Base-by-base conservation (phyloP, 805 yeast species). In the Yamadazyma ubonensis region DNA sequence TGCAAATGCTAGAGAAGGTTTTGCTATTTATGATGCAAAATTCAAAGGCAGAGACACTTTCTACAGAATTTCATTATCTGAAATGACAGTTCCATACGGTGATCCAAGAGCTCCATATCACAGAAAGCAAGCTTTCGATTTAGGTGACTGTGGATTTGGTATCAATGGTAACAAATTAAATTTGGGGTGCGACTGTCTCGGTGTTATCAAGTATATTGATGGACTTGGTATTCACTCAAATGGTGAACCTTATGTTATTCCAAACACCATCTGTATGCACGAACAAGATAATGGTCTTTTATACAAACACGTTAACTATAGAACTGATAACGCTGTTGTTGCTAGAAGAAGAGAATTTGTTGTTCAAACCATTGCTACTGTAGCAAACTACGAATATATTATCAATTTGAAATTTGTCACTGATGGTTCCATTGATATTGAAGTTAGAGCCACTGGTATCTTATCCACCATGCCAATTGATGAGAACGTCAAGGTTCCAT, bases 71-170 rank as follows among this genome's bases (percentile, higher is more conserved):
- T 74, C 89, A 2, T 65, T 84, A 51, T 78, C 85, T 40, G 95
- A 85, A 65, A 85, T 86, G 95, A 84, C 91, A 29, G 95, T 86
- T 48, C 93, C 93, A 23, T 85, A 86, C 57, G 90, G 87, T 59
- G 91, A 85, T 59, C 88, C 90, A 55, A 75, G 91, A 63, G 60
- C 63, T 45, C 93, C 93, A 48, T 81, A 73, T 68, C 89, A 83
- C 65, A 77, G 91, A 74, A 85, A 86, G 68, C 90, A 83, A 69
- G 93, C 93, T 23, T 85, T 85, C 51, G 93, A 85, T 63, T 72
- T 85, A 56, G 93, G 93, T 59, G 93, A 86, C 63, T 78, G 84
- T 68, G 93, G 95, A 15, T 84, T 84, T 48, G 93, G 93, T 63
- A 76, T 70, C 48, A 75, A 71, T 46, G 89, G 85, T 48, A 83